Evolutionary conservation across 495 filamentous ascomycete species (phyloP).

Genomic region (Cryomyces antarcticus): DNA sequence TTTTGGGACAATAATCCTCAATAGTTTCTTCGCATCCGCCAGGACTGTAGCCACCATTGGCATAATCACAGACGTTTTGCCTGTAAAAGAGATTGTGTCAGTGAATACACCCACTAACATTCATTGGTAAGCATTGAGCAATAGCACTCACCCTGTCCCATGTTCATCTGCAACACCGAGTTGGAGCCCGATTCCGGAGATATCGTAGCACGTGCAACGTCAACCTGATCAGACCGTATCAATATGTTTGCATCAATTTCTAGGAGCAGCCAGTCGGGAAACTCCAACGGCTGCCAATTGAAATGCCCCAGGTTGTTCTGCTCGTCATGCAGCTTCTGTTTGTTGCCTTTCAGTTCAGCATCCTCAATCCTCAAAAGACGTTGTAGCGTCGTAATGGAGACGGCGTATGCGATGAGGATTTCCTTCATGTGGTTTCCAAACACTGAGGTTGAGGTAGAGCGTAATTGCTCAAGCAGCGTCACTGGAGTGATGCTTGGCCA

Average conservation of each 20-base stretch:
- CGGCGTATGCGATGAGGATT: conserved; percentile 22
- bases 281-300: conserved; percentile 28
- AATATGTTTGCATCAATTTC: conserved; percentile 35
- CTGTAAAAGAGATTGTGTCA: conserved; percentile 2
- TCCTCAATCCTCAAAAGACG: conserved; percentile 20
- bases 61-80: conserved; percentile 32
- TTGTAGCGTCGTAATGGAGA: conserved; percentile 26
- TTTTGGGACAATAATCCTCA: conserved; percentile 30
- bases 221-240: conserved; percentile 29
- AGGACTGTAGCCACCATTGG: conserved; percentile 31
- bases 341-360: conserved; percentile 7
- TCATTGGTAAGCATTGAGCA: background rate
- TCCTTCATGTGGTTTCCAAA: conserved; percentile 27
- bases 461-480: conserved; percentile 30
- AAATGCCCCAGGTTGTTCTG: conserved; percentile 21
- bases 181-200: conserved; percentile 24
- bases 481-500: conserved; percentile 32
- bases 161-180: conserved; percentile 33
- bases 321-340: conserved; percentile 7
- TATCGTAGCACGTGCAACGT: conserved; percentile 31
- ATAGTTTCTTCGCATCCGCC: conserved; percentile 24
- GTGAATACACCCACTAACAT: too few relatives aligned
- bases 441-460: conserved; percentile 13
- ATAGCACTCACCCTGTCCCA: conserved; percentile 24
- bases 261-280: conserved; percentile 34